Percentiles rank a stretch among this genome's conserved stretches.
phyloP scores from a whole-genome alignment of 805 yeast species.

The Yarrowia sp. region DNA sequence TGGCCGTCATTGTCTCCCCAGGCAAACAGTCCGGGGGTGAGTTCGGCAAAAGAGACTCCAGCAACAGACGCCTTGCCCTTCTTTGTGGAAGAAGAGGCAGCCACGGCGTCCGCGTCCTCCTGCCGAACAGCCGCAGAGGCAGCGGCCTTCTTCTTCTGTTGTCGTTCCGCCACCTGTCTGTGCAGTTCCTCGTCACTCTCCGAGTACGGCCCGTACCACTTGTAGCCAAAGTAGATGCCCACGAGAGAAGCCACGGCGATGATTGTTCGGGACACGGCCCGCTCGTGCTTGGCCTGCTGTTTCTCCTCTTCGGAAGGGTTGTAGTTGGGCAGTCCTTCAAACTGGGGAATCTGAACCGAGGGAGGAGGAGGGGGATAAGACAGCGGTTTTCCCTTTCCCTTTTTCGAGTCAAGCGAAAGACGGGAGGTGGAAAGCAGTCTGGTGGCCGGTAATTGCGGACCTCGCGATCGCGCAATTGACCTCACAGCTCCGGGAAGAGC shows the following conservation, averaged over 20 bases:
- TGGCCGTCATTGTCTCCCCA: constrained; percentile 64
- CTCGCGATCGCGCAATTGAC: no score
- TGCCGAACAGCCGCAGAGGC: no score
- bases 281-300: constrained; percentile 17
- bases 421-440: no score
- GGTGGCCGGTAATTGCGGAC: no score
- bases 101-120: neutral
- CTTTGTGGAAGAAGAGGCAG: neutral
- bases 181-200: constrained; percentile 24
- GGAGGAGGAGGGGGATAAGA: constrained; percentile 36
- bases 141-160: neutral
- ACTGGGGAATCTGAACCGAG: constrained; percentile 7
- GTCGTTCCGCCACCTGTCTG: neutral
- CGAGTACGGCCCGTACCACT: constrained; percentile 16
- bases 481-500: neutral
- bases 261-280: constrained; percentile 2
- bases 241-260: constrained; percentile 3
- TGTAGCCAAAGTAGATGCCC: constrained; percentile 25
- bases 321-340: constrained; percentile 6
- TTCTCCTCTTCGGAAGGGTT: constrained; percentile 22
- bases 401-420: neutral
- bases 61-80: constrained; percentile 10
- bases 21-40: constrained; percentile 64
- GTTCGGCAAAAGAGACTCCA: constrained; percentile 43
- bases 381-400: constrained; percentile 9